Base-by-base conservation (phyloP, 768 basidiomycete genomes). In the Trametes elegans region DNA sequence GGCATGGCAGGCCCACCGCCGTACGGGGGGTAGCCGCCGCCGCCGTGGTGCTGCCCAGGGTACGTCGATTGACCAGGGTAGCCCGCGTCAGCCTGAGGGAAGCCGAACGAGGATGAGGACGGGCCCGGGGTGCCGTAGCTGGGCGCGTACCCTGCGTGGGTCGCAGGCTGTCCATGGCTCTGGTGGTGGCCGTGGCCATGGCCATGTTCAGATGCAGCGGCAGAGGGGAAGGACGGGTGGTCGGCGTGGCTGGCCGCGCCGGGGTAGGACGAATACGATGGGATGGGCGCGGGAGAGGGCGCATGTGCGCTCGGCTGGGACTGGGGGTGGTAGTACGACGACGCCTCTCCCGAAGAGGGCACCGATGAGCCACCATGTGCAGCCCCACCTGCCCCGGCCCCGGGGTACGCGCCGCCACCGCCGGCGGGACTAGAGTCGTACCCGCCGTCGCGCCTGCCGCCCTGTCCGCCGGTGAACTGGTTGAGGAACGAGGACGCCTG, bases 271-370 rank as follows among this genome's bases (percentile, higher is more conserved):
- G 43, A 54, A 28, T 31, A 26, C 8, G 52, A 38, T 5, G 44
- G 36, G 2, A 19, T 23, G 18, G 49, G 36, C 28, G 42, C 31
- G 7, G 24, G 29, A 9, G 40, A 45, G 14, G 48, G 42, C 8
- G n/a, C 26, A 26, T 38, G 45, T 2, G 29, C n/a, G 16, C 38
- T 18, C 3, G 53, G 42, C 26, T 42, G 43, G 8, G 49, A 26
- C 13, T 57, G 49, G 3, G 34, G 38, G 24, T 26, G 18, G 53
- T 59, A 63, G 50, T 52, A 63, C 23, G 58, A 57, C 13, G 60
- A 35, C 7, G 57, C 50, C 35, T 53, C 51, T 18, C 45, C 57
- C 2, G 50, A 44, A 23, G 40, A 19, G 24, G 49, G 55, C 11
- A 31, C 34, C 27, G 51, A 26, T 21, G 61, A 32, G 11, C 36